A percentile compares a stretch with the other conserved stretches of the same genome.
phyloP scores from a whole-genome alignment of 495 filamentous ascomycete species.

The Chaetomium cochliodes region DNA sequence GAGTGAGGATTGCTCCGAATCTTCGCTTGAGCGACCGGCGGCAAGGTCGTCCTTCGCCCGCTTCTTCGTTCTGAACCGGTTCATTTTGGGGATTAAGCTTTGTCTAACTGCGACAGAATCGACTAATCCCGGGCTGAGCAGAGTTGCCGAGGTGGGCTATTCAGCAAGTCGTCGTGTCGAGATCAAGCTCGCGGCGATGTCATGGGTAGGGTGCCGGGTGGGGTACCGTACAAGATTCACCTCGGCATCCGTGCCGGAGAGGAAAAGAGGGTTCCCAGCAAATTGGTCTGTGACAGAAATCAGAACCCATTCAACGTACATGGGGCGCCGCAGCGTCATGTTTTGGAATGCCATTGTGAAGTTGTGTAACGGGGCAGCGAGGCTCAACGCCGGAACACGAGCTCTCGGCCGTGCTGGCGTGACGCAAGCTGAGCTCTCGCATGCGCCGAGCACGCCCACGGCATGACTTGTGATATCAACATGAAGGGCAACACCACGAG shows the following conservation, averaged over 20 bases:
- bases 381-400: constrained; percentile 16
- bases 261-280: not conserved
- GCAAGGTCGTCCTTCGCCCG: constrained; percentile 61
- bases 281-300: not conserved
- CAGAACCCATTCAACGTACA: not conserved
- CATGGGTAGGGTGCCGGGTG: not conserved
- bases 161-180: not conserved
- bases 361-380: constrained; percentile 9
- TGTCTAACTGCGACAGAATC: not conserved
- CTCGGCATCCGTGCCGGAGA: not conserved
- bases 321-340: not conserved
- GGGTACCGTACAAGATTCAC: not conserved
- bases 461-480: not conserved
- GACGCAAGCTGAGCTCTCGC: not conserved
- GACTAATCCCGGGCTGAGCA: not conserved
- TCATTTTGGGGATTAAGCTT: constrained; percentile 51
- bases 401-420: constrained; percentile 20
- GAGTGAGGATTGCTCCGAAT: constrained; percentile 48
- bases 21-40: constrained; percentile 48
- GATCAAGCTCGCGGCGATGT: not conserved
- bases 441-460: not conserved
- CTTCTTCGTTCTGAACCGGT: constrained; percentile 71
- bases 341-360: not conserved
- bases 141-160: too few species aligned
- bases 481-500: not conserved